Conservation (phyloP, 331 rosid species). For the Phaseolus coccineus region DNA sequence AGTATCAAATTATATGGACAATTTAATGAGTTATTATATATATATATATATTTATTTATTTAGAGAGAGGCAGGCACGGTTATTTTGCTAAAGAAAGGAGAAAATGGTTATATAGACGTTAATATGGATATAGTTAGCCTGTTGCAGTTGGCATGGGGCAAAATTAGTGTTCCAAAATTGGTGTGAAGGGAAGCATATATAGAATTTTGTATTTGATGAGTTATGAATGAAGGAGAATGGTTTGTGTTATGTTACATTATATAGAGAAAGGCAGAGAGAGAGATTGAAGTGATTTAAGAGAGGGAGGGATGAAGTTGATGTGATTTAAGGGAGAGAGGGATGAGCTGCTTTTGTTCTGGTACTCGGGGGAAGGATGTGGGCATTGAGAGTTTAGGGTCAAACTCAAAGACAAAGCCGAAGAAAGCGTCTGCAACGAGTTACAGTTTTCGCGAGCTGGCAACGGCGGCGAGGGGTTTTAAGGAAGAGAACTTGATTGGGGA, state of each 20-base stretch:
- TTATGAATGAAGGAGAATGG: background rate
- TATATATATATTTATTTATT: no score
- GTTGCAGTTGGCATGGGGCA: constrained; percentile 6
- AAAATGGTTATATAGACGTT: background rate
- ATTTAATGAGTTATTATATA: no score
- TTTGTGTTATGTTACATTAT: background rate
- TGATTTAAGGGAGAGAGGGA: constrained; percentile 12
- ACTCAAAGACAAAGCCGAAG: background rate
- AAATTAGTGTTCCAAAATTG: constrained; percentile 31
- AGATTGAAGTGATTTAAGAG: background rate
- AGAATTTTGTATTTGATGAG: background rate
- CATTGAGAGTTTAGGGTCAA: constrained; percentile 44
- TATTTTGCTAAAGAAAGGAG: background rate
- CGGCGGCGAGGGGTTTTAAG: constrained; percentile 63
- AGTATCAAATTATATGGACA: no score
- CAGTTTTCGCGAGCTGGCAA: constrained; percentile 71
- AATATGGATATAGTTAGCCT: background rate
- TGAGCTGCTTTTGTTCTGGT: constrained; percentile 64
- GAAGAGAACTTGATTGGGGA: constrained; percentile 75
- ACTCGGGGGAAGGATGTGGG: constrained; percentile 56
- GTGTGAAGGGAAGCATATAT: background rate
- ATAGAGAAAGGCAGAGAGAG: background rate
- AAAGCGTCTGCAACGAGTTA: constrained; percentile 62
- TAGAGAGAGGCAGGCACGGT: no score
- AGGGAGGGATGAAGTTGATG: constrained; percentile 31